Evolutionary conservation across 176 grass and related monocot genomes (phyloP).

Genomic region (Poa pratensis): DNA sequence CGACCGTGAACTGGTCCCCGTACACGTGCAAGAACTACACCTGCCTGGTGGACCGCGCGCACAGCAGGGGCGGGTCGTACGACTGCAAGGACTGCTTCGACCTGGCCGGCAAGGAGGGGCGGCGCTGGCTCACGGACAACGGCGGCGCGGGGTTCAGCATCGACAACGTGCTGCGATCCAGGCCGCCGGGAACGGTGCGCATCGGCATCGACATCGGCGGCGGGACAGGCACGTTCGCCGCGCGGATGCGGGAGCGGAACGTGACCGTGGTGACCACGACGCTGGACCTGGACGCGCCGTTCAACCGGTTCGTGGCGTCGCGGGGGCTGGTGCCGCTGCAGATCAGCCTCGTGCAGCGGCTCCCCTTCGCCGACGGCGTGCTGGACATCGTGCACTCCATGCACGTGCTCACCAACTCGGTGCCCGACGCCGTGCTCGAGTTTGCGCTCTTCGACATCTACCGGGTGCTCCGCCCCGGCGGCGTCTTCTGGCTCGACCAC

Average conservation of each 20-base stretch:
- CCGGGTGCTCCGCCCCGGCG: slow-evolving; percentile 75
- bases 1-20: slow-evolving; percentile 67
- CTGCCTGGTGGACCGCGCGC: slow-evolving; percentile 71
- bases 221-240: slow-evolving; percentile 83
- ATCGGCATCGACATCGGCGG: slow-evolving; percentile 88
- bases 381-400: slow-evolving; percentile 88
- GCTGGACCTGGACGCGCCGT: slow-evolving; percentile 76
- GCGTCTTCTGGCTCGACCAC: slow-evolving; percentile 90
- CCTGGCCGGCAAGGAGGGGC: slow-evolving; percentile 69
- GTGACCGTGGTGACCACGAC: slow-evolving; percentile 83
- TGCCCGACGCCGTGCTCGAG: slow-evolving; percentile 71
- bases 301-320: slow-evolving; percentile 77
- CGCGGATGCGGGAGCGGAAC: slow-evolving; percentile 73
- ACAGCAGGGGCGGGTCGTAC: slow-evolving; percentile 43
- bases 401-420: slow-evolving; percentile 75
- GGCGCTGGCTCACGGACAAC: slow-evolving; percentile 68
- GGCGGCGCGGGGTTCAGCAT: slow-evolving; percentile 59
- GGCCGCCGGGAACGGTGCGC: slow-evolving; percentile 56
- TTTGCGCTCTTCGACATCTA: slow-evolving; percentile 73
- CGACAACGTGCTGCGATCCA: slow-evolving; percentile 58
- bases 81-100: slow-evolving; percentile 97
- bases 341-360: slow-evolving; percentile 67
- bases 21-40: slow-evolving; percentile 97
- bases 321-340: slow-evolving; percentile 75
- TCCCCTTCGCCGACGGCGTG: slow-evolving; percentile 70